phyloP scores from a whole-genome alignment of 352 stramenopile genomes.

The Saprolegnia parasitica region DNA sequence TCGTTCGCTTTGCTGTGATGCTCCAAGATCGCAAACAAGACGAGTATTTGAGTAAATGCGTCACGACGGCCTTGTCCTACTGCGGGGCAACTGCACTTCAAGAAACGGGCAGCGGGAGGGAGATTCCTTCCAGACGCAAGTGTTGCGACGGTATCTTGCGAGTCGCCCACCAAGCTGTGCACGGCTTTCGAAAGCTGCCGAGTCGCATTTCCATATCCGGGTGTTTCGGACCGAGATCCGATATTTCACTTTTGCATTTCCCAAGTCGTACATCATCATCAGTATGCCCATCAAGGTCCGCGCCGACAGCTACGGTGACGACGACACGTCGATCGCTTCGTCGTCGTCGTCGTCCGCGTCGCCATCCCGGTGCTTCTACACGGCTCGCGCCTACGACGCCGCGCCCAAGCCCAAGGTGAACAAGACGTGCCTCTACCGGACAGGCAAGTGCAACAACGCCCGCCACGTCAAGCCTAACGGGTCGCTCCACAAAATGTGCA shows the following conservation, averaged over 20 bases:
- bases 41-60: no score
- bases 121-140: no score
- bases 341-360: neutral
- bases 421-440: constrained; percentile 27
- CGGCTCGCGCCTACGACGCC: constrained; percentile 1
- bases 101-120: no score
- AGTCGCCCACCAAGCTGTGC: neutral
- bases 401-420: constrained; percentile 16
- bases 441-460: constrained; percentile 24
- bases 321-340: constrained; percentile 8
- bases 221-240: constrained; percentile 8
- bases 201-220: constrained; percentile 17
- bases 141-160: neutral
- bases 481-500: constrained; percentile 27
- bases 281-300: neutral
- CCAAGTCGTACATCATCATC: neutral
- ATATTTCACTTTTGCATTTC: no score
- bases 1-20: no score
- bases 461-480: constrained; percentile 26
- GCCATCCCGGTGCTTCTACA: neutral
- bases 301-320: neutral
- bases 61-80: no score
- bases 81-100: no score
- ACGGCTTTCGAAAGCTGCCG: constrained; percentile 16
- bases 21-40: no score